Evolutionary conservation across 2,329 filamentous ascomycete genomes (phyloP), one percentile per base, ranked within the genome.

Genomic region (Hypoxylon sp.): DNA sequence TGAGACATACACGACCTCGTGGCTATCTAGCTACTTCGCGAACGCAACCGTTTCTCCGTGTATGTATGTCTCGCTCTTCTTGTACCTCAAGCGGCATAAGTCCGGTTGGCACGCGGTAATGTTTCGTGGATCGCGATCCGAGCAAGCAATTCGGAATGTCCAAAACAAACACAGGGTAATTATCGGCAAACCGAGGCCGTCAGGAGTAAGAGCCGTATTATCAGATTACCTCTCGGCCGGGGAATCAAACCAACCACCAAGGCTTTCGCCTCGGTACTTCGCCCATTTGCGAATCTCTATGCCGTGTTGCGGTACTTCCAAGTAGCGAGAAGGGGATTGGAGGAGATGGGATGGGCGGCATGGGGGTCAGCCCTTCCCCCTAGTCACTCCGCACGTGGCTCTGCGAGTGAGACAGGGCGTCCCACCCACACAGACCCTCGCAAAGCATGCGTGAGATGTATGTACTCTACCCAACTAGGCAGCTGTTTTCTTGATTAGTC

Each of bases 331-430:
- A 20, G 25, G 14, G 22, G 3, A 57, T 42, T 22, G 46, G 58
- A 54, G 20, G 37, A 33, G 40, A 53, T 33, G 44, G 50, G 55
- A 46, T 51, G 51, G 37, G n/a, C 40, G 56, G 20, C 51, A 54
- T 56, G 61, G 58, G 64, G 54, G 37, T 22, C 31, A 37, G 17
- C 11, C n/a, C 30, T 13, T 27, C 3, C 27, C 66, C 64, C 61
- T n/a, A 2, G 67, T 70, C 64, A 35, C 54, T 68, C 53, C 66
- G 64, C 69, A 70, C 69, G 69, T 72, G 69, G 69, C 64, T 65
- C 33, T 63, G 54, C 50, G 49, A 54, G 61, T 27, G 61, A 64
- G 68, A 62, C 64, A 59, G 11, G 54, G 58, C 22, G 5, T 35
- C 35, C 44, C 40, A 50, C 44, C 64, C 61, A 62, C 40, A 49